phyloP scores from a whole-genome alignment of 2,329 filamentous ascomycete species.

The Phialophora verrucosa region DNA sequence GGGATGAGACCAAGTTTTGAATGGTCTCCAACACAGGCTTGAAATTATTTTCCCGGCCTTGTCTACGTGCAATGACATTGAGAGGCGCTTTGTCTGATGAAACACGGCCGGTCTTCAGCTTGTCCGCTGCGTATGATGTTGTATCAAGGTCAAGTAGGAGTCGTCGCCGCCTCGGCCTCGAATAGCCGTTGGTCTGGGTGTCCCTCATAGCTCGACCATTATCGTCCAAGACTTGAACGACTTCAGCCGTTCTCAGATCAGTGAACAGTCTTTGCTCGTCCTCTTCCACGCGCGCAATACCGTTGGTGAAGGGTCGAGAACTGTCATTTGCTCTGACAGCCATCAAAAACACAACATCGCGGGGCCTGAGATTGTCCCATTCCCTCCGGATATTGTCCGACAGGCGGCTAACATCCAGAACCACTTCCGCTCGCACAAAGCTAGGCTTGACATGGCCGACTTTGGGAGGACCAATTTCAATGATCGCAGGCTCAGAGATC shows the following conservation, averaged over 20 bases:
- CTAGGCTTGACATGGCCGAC: conserved; percentile 86
- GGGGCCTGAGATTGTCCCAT: conserved; percentile 85
- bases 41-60: conserved; percentile 94
- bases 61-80: conserved; percentile 83
- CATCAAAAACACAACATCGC: conserved; percentile 88
- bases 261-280: conserved; percentile 60
- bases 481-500: conserved; percentile 81
- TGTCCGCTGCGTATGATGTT: conserved; percentile 76
- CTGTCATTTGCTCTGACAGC: conserved; percentile 67
- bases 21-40: conserved; percentile 92
- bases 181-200: conserved; percentile 67
- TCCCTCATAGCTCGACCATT: conserved; percentile 76
- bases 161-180: conserved; percentile 66
- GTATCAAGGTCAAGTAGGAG: conserved; percentile 83
- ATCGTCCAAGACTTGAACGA: conserved; percentile 85
- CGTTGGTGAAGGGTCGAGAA: conserved; percentile 61
- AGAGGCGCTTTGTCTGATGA: conserved; percentile 76
- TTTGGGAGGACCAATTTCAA: conserved; percentile 80
- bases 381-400: conserved; percentile 76
- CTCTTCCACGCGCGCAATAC: conserved; percentile 61
- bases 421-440: conserved; percentile 82
- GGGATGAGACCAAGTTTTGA: conserved; percentile 79
- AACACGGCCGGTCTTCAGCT: conserved; percentile 66
- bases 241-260: conserved; percentile 78
- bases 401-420: conserved; percentile 80